These are phyloP conservation scores for Onygenales sp. DNA, from an alignment of 2,329 filamentous ascomycete species.

Conservation along the genomic window DNA sequence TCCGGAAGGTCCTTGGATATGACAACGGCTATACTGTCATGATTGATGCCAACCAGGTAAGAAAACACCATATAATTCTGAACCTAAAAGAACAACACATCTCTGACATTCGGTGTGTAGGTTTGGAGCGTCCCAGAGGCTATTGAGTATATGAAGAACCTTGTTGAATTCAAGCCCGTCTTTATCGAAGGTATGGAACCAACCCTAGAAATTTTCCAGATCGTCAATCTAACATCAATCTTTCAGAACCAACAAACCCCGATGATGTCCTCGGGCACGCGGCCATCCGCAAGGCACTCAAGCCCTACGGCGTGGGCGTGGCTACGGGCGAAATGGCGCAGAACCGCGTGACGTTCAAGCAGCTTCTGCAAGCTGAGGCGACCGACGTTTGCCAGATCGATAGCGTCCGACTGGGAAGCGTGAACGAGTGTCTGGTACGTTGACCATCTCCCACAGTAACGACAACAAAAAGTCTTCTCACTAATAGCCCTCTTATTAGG, in stretches of 20 bases:
- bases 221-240: too few relatives aligned
- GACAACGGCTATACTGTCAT: constrained; percentile 9
- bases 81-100: neutral
- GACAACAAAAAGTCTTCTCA: neutral
- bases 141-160: constrained; percentile 14
- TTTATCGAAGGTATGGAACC: constrained; percentile 11
- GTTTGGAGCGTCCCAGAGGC: constrained; percentile 13
- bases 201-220: too few relatives aligned
- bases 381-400: constrained; percentile 12
- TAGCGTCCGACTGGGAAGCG: constrained; percentile 12
- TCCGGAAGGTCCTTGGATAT: constrained; percentile 10
- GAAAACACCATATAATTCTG: neutral
- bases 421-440: constrained; percentile 10
- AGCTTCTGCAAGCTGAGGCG: constrained; percentile 14
- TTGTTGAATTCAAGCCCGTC: constrained; percentile 12
- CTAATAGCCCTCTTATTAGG: neutral
- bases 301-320: constrained; percentile 11
- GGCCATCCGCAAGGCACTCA: constrained; percentile 12
- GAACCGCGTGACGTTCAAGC: constrained; percentile 16
- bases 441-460: neutral
- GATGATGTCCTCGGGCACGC: constrained; percentile 16
- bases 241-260: neutral
- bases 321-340: constrained; percentile 16
- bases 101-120: neutral
- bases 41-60: constrained; percentile 16